Base-by-base conservation (phyloP, 129 eudicot species). In the Heracleum sosnowskyi region DNA sequence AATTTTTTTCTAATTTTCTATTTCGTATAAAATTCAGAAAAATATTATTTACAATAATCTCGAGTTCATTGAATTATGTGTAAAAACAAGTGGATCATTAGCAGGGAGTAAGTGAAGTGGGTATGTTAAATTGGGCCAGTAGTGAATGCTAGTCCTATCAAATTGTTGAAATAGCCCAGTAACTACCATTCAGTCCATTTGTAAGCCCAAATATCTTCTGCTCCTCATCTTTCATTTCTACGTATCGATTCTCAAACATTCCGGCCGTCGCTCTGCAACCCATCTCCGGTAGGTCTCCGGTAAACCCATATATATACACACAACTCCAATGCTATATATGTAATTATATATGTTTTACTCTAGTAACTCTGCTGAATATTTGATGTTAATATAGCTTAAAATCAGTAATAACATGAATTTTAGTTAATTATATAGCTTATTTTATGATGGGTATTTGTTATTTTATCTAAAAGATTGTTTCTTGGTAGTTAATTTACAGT, bases 241-340 rank as follows among this genome's bases (percentile, higher is more conserved):
- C 13, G 62, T 11, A 24, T 60, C n/a, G 68, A 26, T 60, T 60
- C 15, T 60, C 7, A 51, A 5, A 51, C 22, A 5, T 51, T 51
- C 68, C 33, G 68, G 68, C 68, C 68, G 68, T 60, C 68, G 29
- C 34, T 60, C 68, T n/a, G 33, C 33, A 60, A 24, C 68, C 68
- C 68, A 60, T 60, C 68, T 60, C 68, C 68, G 68, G 68, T 60
- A 26, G 24, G 68, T n/a, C 68, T 55, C 64, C 64, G 31, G 12
- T 55, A 11, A 55, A 24, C 64, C 31, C 33, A 60, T 34, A n/a
- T n/a, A n/a, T n/a, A n/a, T n/a, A n/a, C n/a, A n/a, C n/a, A n/a
- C n/a, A n/a, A n/a, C n/a, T n/a, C n/a, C n/a, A n/a, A n/a, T n/a
- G n/a, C n/a, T n/a, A n/a, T n/a, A n/a, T n/a, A n/a, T n/a, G n/a